A percentile compares a stretch with the other conserved stretches of the same genome.
phyloP scores from a whole-genome alignment of 2,329 filamentous ascomycete species.

The Trematosphaeria pertusa region DNA sequence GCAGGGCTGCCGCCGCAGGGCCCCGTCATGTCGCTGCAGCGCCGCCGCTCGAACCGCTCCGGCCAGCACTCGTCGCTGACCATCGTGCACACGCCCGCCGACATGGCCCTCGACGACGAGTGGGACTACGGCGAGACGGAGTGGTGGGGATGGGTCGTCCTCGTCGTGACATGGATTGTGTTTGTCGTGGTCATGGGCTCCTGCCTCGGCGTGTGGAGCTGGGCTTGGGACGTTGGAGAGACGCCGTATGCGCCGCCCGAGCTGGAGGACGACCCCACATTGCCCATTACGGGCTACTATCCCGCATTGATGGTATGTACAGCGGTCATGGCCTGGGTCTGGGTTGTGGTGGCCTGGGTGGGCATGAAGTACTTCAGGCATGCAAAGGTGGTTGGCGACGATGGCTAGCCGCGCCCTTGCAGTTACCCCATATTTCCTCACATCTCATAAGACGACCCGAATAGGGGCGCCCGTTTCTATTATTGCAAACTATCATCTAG shows the following conservation, averaged over 20 bases:
- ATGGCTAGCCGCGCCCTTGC: slow-evolving; percentile 48
- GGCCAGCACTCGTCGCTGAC: slow-evolving; percentile 32
- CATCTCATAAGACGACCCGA: slow-evolving; percentile 15
- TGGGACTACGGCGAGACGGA: slow-evolving; percentile 96
- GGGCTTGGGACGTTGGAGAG: slow-evolving; percentile 98
- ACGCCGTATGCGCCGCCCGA: slow-evolving; percentile 95
- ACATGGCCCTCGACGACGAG: slow-evolving; percentile 55
- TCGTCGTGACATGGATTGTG: slow-evolving; percentile 90
- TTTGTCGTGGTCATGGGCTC: slow-evolving; percentile 98
- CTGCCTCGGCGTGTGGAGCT: slow-evolving; percentile 93
- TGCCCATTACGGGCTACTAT: slow-evolving; percentile 97
- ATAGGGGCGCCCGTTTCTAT: slow-evolving; percentile 26
- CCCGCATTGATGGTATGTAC: slow-evolving; percentile 92
- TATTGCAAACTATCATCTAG: no score
- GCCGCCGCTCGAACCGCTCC: slow-evolving; percentile 39
- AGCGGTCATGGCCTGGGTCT: slow-evolving; percentile 97
- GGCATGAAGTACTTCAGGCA: slow-evolving; percentile 99
- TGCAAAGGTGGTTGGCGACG: slow-evolving; percentile 81
- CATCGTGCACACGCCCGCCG: slow-evolving; percentile 30
- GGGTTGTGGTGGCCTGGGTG: slow-evolving; percentile 96
- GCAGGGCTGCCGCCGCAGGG: slow-evolving; percentile 21
- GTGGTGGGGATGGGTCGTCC: slow-evolving; percentile 96
- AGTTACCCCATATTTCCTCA: no score
- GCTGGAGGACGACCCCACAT: slow-evolving; percentile 89
- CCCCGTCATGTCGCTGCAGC: slow-evolving; percentile 31